Conservation (phyloP, 2,329 filamentous ascomycete species). For the Pyricularia sp. region DNA sequence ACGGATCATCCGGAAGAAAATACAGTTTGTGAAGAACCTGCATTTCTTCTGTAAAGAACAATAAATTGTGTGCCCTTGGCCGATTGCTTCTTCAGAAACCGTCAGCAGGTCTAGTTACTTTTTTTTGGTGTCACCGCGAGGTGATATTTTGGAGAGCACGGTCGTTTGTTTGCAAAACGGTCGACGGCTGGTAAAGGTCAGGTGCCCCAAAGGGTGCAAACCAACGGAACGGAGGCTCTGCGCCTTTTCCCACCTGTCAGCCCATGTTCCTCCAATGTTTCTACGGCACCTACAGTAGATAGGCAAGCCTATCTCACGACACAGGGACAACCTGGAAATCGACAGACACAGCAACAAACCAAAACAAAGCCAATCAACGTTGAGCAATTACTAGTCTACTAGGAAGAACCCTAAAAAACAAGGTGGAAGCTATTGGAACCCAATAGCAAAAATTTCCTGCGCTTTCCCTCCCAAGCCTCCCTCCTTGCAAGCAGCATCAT, state of each 20-base stretch:
- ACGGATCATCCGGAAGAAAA: not conserved
- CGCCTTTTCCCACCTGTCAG: not conserved
- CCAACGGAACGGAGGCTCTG: not conserved
- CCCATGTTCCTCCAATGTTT: not conserved
- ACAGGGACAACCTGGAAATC: not conserved
- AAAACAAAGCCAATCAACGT: not conserved
- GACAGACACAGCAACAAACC: not conserved
- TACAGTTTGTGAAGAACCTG: not conserved
- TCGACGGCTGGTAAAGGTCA: not conserved
- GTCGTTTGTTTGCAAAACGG: not conserved
- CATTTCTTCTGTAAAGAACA: not conserved
- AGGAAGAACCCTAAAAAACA: not conserved
- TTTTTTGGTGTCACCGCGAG: not conserved
- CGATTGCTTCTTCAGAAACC: not conserved
- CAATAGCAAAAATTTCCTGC: not conserved
- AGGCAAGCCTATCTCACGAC: not conserved
- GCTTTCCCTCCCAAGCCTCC: too few relatives aligned
- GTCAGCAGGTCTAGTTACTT: not conserved
- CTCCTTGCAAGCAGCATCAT: not conserved
- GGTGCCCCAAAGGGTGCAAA: not conserved
- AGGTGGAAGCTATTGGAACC: not conserved
- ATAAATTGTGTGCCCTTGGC: not conserved
- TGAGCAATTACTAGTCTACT: not conserved
- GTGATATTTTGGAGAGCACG: not conserved
- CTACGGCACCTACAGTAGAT: not conserved